Evolutionary conservation across 139 green algal species (phyloP).

Genomic region (Chlamydomonas urium): DNA sequence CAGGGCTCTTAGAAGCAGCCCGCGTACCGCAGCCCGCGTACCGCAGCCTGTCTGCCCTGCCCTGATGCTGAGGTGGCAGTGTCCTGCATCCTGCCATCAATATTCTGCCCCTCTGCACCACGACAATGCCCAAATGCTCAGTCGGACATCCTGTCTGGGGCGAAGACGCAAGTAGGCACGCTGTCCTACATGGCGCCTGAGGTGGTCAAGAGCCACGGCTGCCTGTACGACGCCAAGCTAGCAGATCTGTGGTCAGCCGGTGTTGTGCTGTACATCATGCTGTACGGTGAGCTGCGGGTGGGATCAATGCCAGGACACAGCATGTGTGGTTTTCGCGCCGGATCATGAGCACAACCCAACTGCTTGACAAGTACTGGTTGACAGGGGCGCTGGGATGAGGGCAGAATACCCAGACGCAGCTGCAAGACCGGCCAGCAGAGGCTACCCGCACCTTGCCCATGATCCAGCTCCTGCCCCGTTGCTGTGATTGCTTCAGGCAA

Average conservation of each 20-base stretch:
- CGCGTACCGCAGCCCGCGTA: too few species aligned
- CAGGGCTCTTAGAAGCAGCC: too few species aligned
- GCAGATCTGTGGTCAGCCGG: slow-evolving; percentile 46
- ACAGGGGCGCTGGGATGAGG: neutral
- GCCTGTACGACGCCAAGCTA: neutral
- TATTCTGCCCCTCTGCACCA: too few species aligned
- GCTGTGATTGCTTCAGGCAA: slow-evolving; percentile 13
- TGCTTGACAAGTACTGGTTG: neutral
- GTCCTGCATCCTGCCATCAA: neutral
- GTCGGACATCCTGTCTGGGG: slow-evolving; percentile 66
- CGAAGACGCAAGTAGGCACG: slow-evolving; percentile 75
- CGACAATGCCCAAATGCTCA: too few species aligned
- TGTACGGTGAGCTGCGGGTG: slow-evolving; percentile 45
- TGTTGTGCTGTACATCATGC: slow-evolving; percentile 75
- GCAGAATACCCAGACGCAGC: neutral
- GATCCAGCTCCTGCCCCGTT: too few species aligned
- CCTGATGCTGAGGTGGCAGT: neutral
- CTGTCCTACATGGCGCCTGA: slow-evolving; percentile 94
- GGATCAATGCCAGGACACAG: neutral
- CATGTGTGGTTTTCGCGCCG: neutral
- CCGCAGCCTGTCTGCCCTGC: too few species aligned
- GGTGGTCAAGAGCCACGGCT: slow-evolving; percentile 33
- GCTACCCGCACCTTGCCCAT: too few species aligned
- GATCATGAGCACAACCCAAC: neutral
- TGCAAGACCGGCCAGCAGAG: neutral